Percentiles rank a stretch among this genome's conserved stretches.
Evolutionary conservation across 2,329 filamentous ascomycete genomes (phyloP).

Genomic region (Penicillium brasilianum): DNA sequence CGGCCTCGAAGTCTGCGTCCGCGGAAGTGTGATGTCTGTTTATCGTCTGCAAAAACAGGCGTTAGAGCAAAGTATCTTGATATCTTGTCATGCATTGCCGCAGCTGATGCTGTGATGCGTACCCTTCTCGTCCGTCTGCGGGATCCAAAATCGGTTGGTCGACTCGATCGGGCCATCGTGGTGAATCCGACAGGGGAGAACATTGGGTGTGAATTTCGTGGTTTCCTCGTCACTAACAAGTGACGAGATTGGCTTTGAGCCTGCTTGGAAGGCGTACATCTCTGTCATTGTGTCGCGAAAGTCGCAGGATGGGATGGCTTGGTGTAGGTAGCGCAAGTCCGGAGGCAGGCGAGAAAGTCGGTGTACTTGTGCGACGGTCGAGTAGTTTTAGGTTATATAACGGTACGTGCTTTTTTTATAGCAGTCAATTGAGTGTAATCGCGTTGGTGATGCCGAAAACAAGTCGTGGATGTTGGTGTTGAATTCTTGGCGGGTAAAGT

Average conservation of each 20-base stretch:
- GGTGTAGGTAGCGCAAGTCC: neutral
- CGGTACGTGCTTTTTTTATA: neutral
- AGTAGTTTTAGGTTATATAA: too few species aligned
- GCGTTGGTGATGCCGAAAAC: neutral
- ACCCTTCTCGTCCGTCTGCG: constrained; percentile 55
- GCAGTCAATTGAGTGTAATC: too few species aligned
- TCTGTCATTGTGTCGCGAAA: constrained; percentile 24
- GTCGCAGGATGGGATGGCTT: neutral
- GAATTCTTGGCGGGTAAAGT: constrained; percentile 1
- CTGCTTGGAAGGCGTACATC: constrained; percentile 46
- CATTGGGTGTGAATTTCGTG: constrained; percentile 63
- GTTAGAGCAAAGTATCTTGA: neutral
- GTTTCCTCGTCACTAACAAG: constrained; percentile 26
- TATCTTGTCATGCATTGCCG: neutral
- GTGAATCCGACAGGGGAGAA: constrained; percentile 80
- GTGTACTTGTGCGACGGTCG: neutral
- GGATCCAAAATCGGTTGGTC: constrained; percentile 72
- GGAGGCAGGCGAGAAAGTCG: neutral
- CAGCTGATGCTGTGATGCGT: constrained; percentile 8
- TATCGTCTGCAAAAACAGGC: constrained; percentile 30
- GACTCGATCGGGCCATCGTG: constrained; percentile 74
- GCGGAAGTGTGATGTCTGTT: constrained; percentile 70
- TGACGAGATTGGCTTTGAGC: constrained; percentile 28
- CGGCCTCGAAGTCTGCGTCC: constrained; percentile 79
- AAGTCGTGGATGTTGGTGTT: neutral